Percentiles rank a stretch among this genome's conserved stretches.
These are phyloP conservation scores for Porpolomopsis calyptriformis DNA, from an alignment of 768 basidiomycete genomes.

Conservation along the genomic window DNA sequence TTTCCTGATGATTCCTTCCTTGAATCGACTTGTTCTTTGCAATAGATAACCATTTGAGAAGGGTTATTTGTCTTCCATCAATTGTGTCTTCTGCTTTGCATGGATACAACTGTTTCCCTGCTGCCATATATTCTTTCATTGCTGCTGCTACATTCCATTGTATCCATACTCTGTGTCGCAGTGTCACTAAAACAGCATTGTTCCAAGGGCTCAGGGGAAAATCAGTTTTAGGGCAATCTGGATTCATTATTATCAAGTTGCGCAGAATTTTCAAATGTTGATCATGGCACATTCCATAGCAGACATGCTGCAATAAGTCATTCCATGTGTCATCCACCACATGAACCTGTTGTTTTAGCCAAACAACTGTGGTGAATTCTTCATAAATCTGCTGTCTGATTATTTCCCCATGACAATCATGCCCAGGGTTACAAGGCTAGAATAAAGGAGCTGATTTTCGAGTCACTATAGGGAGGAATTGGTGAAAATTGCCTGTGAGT, in stretches of 20 bases:
- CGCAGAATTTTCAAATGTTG: constrained; percentile 19
- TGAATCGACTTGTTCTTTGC: background rate
- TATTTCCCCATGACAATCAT: constrained; percentile 1
- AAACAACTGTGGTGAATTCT: constrained; percentile 20
- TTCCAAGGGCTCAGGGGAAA: background rate
- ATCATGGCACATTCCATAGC: constrained; percentile 15
- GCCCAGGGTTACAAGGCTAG: constrained; percentile 3
- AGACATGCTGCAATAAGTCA: constrained; percentile 18
- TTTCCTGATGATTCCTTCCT: constrained; percentile 10
- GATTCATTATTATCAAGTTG: background rate
- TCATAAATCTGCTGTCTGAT: constrained; percentile 12
- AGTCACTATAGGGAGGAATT: constrained; percentile 21
- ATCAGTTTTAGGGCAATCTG: background rate
- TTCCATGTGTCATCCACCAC: constrained; percentile 23
- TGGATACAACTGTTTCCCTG: constrained; percentile 15
- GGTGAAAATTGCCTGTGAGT: constrained; percentile 25
- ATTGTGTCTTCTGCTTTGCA: constrained; percentile 22
- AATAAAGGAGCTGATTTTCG: constrained; percentile 19
- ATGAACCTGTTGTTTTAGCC: constrained; percentile 23
- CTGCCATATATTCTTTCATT: constrained; percentile 13
- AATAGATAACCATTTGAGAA: constrained; percentile 8
- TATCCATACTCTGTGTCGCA: constrained; percentile 24
- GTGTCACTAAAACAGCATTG: constrained; percentile 8
- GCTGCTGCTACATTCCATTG: constrained; percentile 26
- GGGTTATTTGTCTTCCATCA: constrained; percentile 2